phyloP scores from a whole-genome alignment of 768 basidiomycete species.

The Lactarius sp. region DNA sequence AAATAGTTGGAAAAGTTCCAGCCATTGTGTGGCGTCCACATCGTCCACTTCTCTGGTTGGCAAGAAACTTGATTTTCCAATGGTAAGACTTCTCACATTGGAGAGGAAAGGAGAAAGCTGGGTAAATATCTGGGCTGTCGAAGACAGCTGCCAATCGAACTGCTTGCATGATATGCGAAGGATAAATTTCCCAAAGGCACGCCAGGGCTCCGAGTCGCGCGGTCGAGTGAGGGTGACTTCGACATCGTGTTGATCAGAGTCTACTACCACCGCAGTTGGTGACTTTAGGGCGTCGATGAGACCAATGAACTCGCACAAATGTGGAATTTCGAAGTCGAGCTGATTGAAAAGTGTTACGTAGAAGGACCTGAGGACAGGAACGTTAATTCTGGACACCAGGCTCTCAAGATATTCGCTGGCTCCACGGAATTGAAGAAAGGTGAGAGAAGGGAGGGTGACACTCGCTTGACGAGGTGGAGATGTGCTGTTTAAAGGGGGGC shows the following conservation, averaged over 20 bases:
- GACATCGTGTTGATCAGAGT: neutral
- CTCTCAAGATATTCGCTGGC: constrained; percentile 7
- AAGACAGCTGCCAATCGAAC: constrained; percentile 6
- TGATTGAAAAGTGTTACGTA: neutral
- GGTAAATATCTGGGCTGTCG: neutral
- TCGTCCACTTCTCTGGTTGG: neutral
- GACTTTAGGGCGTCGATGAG: neutral
- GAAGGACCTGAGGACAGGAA: neutral
- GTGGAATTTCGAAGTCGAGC: neutral
- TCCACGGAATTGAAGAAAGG: neutral
- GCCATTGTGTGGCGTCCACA: neutral
- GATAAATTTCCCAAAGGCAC: no score
- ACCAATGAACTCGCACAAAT: neutral
- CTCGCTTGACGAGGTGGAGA: neutral
- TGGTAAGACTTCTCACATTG: neutral
- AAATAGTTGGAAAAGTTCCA: constrained; percentile 7
- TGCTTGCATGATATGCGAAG: neutral
- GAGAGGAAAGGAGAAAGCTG: neutral
- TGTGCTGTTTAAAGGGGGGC: no score
- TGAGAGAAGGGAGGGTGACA: neutral
- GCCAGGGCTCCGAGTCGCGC: no score
- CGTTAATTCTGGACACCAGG: neutral
- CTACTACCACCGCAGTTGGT: neutral
- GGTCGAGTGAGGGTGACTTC: neutral
- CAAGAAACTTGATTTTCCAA: neutral